These are phyloP conservation scores for Populus pruinosa DNA, from an alignment of 345 rosid species.

Conservation along the genomic window DNA sequence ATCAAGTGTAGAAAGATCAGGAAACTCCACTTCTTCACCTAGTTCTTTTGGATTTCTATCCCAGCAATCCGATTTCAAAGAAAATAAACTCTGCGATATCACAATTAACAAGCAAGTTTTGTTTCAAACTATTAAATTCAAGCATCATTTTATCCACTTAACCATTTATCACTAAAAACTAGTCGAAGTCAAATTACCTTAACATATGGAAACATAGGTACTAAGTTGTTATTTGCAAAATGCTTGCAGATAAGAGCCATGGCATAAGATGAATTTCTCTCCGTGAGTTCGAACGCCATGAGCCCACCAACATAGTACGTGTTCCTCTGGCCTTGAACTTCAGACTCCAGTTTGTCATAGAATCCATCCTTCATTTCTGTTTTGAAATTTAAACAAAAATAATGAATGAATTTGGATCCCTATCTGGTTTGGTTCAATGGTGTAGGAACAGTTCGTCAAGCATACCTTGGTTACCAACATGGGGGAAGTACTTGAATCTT, in stretches of 20 bases:
- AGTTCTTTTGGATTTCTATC: slow-evolving; percentile 23
- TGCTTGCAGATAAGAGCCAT: slow-evolving; percentile 61
- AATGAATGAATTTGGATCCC: neutral
- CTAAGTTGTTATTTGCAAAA: slow-evolving; percentile 40
- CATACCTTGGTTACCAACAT: slow-evolving; percentile 58
- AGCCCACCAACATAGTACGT: slow-evolving; percentile 68
- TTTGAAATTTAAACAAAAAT: neutral
- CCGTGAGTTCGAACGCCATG: slow-evolving; percentile 67
- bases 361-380: slow-evolving; percentile 68
- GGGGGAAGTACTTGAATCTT: slow-evolving; percentile 64
- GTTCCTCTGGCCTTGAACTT: slow-evolving; percentile 56
- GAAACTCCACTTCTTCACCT: slow-evolving; percentile 52
- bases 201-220: slow-evolving; percentile 46
- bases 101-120: neutral
- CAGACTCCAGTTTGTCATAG: slow-evolving; percentile 48
- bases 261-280: slow-evolving; percentile 64
- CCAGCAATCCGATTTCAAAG: slow-evolving; percentile 29
- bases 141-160: neutral
- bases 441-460: neutral
- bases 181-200: slow-evolving; percentile 36
- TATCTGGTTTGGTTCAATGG: neutral
- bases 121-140: neutral
- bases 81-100: slow-evolving; percentile 47
- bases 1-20: slow-evolving; percentile 48
- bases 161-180: neutral